A percentile compares a stretch with the other conserved stretches of the same genome.
These are phyloP conservation scores for Debaryomyces sp. DNA, from an alignment of 1,139 yeast species.

Conservation along the genomic window DNA sequence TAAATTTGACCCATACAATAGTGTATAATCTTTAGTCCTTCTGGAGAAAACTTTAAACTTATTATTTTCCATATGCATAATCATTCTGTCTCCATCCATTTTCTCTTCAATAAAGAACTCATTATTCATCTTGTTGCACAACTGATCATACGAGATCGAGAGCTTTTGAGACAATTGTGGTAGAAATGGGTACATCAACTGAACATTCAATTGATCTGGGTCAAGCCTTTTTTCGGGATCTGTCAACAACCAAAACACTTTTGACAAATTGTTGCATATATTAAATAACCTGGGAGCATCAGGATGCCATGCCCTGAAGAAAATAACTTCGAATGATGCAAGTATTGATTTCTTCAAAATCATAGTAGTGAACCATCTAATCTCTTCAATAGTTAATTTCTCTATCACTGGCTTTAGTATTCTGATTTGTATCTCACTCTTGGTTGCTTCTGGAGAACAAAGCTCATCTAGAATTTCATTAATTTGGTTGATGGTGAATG, in stretches of 20 bases:
- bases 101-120: constrained; percentile 85
- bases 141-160: constrained; percentile 46
- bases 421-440: constrained; percentile 36
- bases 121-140: constrained; percentile 45
- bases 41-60: constrained; percentile 67
- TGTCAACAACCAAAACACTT: constrained; percentile 60
- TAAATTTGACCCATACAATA: constrained; percentile 67
- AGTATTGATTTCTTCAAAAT: constrained; percentile 61
- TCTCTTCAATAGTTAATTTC: constrained; percentile 63
- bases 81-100: constrained; percentile 90
- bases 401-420: constrained; percentile 54
- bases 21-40: constrained; percentile 71
- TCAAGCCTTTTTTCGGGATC: constrained; percentile 51
- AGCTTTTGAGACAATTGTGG: constrained; percentile 73
- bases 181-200: constrained; percentile 57
- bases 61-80: constrained; percentile 55
- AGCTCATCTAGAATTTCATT: constrained; percentile 56
- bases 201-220: constrained; percentile 47
- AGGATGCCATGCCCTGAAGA: constrained; percentile 76
- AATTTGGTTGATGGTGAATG: constrained; percentile 57
- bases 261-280: constrained; percentile 66
- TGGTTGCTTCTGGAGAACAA: constrained; percentile 34
- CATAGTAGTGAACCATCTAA: constrained; percentile 71
- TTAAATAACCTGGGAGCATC: constrained; percentile 69
- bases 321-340: constrained; percentile 61